These are phyloP conservation scores for Cryoendolithus antarcticus DNA, from an alignment of 2,329 filamentous ascomycete genomes.

Conservation along the genomic window DNA sequence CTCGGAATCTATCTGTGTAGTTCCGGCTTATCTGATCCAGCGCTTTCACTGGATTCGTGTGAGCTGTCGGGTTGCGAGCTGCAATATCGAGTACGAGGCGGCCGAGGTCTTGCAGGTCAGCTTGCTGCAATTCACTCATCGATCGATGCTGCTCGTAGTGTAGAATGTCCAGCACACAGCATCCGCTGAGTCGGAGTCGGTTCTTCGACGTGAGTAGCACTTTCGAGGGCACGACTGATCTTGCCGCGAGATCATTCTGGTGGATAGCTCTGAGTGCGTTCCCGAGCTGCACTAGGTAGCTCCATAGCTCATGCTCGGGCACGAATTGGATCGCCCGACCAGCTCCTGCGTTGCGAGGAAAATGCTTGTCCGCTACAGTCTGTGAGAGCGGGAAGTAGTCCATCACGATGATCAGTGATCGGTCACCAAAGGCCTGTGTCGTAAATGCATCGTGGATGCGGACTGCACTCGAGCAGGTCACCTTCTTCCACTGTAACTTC, in stretches of 20 bases:
- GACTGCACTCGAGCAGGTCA: constrained; percentile 71
- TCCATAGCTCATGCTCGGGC: constrained; percentile 69
- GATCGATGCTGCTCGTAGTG: constrained; percentile 62
- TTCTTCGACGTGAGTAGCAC: constrained; percentile 88
- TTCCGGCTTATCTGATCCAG: constrained; percentile 64
- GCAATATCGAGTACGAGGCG: constrained; percentile 72
- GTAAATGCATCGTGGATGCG: constrained; percentile 88
- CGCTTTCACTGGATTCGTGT: constrained; percentile 50
- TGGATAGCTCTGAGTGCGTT: constrained; percentile 83
- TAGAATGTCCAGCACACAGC: constrained; percentile 79
- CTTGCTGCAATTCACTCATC: constrained; percentile 66
- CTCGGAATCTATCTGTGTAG: constrained; percentile 67
- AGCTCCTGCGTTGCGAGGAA: constrained; percentile 26
- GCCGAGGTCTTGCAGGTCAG: constrained; percentile 77
- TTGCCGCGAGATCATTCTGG: constrained; percentile 64
- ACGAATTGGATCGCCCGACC: constrained; percentile 14
- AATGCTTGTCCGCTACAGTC: constrained; percentile 75
- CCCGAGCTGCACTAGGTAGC: constrained; percentile 82
- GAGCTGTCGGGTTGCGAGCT: constrained; percentile 39
- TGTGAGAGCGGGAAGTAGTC: constrained; percentile 88
- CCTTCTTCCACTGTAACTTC: constrained; percentile 78
- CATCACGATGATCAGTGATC: constrained; percentile 84
- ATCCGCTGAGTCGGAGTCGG: constrained; percentile 79
- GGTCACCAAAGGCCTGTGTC: constrained; percentile 82
- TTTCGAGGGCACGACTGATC: constrained; percentile 77